These are phyloP conservation scores for Microascus cirrosus DNA, from an alignment of 2,329 filamentous ascomycete genomes.

Conservation along the genomic window DNA sequence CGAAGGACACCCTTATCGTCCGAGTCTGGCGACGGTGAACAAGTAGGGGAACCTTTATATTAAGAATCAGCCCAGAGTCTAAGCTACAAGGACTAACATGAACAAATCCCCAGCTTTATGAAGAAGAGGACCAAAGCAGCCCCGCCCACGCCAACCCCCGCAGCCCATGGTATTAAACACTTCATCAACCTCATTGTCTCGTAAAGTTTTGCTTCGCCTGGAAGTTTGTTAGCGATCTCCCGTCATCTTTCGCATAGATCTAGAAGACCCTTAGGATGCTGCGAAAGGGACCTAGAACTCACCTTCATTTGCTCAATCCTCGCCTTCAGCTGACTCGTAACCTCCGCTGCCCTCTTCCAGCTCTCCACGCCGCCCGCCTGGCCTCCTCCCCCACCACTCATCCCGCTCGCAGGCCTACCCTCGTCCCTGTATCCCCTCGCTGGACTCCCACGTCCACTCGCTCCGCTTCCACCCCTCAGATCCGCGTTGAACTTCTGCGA, in stretches of 20 bases:
- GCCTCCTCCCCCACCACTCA: not conserved
- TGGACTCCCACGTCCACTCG: not conserved
- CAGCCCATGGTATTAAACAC: not conserved
- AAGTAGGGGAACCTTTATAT: not conserved
- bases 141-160: not conserved
- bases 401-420: conserved; percentile 16
- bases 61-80: not conserved
- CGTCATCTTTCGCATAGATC: not conserved
- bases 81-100: not conserved
- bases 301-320: conserved; percentile 98
- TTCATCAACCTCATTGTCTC: not conserved
- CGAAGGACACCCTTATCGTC: too few species aligned
- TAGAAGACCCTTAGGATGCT: not conserved
- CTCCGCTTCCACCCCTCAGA: conserved; percentile 31
- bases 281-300: not conserved
- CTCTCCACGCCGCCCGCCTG: conserved; percentile 56
- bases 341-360: conserved; percentile 94
- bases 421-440: conserved; percentile 2
- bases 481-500: conserved; percentile 43
- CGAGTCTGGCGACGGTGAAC: not conserved
- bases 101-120: not conserved
- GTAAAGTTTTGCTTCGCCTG: not conserved
- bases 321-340: conserved; percentile 93
- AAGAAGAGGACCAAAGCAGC: not conserved
- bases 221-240: not conserved